Evolutionary conservation across 345 rosid genomes (phyloP), one percentile per base, ranked within the genome.

Genomic region (Ailanthus altissimus): DNA sequence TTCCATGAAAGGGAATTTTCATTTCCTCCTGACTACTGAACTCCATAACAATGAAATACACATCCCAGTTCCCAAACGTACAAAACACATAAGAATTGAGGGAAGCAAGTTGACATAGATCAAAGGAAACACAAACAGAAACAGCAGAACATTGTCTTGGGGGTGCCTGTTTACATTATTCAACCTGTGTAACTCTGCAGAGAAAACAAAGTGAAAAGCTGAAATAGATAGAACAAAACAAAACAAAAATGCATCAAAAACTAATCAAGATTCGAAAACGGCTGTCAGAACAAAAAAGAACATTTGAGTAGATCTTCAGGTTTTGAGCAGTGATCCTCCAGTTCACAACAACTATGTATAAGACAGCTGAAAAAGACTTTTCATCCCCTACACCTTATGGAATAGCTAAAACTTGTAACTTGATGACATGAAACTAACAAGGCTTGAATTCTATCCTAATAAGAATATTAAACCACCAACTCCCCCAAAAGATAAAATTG

Each of bases 341-440:
- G 5, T 59, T 61, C 69, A 6, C 57, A 46, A 18, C 16, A 74
- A 61, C 77, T 61, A 61, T 4, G 59, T 74, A 61, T 74, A 46
- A 61, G 59, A 74, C 61, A 74, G 77, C 77, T 74, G 59, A 74
- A 32, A 46, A 4, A 59, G 59, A 68, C 61, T 16, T 64, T 49
- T 45, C 43, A 8, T 61, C 58, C 25, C 59, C 77, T 28, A 47
- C 77, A 45, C 15, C 21, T 74, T 38, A 51, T 50, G 62, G 70
- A 50, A 62, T 62, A 12, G 49, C 69, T 74, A 74, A 32, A 32
- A 62, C 69, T 32, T 62, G 76, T 58, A 45, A 45, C 63, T 59
- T 50, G 42, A 16, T 42, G 28, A 21, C 77, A 76, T 51, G 23
- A 70, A 77, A 75, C 70, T 59, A 53, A 36, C 49, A 65, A 57